A percentile compares a stretch with the other conserved stretches of the same genome.
These are phyloP conservation scores for Nepenthes alata DNA, from an alignment of 179 eudicot species.

Conservation along the genomic window DNA sequence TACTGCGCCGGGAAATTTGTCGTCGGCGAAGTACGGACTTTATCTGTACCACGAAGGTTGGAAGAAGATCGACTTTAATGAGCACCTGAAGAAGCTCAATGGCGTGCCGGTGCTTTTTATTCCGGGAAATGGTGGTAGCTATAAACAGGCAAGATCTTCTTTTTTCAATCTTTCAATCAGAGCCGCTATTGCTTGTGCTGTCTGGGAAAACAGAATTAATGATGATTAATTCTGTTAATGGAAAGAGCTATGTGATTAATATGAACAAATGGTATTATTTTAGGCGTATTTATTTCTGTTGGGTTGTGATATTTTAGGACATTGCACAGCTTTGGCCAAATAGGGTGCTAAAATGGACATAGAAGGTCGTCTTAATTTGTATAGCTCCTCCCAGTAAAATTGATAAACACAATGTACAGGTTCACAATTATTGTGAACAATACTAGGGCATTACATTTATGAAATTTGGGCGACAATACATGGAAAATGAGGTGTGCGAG, in stretches of 20 bases:
- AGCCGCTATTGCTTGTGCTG: background rate
- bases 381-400: too few species aligned
- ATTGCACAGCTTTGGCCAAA: background rate
- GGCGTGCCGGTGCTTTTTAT: slow-evolving; percentile 83
- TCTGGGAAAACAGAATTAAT: background rate
- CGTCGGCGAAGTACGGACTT: slow-evolving; percentile 69
- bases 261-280: background rate
- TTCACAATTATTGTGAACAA: too few species aligned
- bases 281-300: background rate
- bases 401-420: background rate
- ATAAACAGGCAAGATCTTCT: slow-evolving; percentile 61
- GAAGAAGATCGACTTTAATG: slow-evolving; percentile 71
- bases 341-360: background rate
- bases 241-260: background rate
- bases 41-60: slow-evolving; percentile 97
- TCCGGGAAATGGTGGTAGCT: slow-evolving; percentile 97
- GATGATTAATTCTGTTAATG: background rate
- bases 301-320: background rate
- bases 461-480: background rate
- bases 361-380: too few species aligned
- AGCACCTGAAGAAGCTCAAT: slow-evolving; percentile 61
- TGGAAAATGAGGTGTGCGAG: background rate
- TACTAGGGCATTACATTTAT: too few species aligned
- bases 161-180: background rate
- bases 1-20: slow-evolving; percentile 38